Evolutionary conservation across 768 basidiomycete genomes (phyloP).

Genomic region (Dioszegia hungarica): DNA sequence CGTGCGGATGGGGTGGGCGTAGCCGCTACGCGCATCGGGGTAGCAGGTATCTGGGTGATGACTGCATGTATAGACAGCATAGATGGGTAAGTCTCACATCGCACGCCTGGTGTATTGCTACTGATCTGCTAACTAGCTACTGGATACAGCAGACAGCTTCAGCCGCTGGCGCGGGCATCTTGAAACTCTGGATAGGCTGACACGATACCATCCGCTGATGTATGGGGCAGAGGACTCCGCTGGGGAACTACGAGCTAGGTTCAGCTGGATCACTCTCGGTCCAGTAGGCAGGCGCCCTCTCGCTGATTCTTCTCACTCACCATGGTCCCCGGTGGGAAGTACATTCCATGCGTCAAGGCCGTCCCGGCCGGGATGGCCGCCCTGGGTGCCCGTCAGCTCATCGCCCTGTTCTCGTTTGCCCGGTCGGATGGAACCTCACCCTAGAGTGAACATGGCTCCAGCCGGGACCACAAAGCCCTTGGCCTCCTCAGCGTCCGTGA

Average conservation of each 20-base stretch:
- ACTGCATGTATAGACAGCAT: background rate
- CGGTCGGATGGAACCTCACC: no score
- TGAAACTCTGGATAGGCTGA: constrained; percentile 29
- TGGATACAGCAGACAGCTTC: constrained; percentile 33
- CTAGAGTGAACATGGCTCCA: constrained; percentile 40
- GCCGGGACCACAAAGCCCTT: constrained; percentile 38
- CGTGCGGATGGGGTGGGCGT: constrained; percentile 11
- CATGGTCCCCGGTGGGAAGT: constrained; percentile 45
- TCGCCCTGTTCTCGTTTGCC: no score
- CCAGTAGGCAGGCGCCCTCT: no score
- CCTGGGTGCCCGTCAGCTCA: background rate
- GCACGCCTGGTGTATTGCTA: no score
- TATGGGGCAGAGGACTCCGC: constrained; percentile 39
- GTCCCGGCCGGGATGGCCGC: constrained; percentile 5
- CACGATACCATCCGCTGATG: constrained; percentile 43
- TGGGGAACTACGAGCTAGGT: background rate
- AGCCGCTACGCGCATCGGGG: background rate
- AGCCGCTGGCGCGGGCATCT: background rate
- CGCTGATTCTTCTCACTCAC: constrained; percentile 12
- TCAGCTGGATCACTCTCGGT: no score
- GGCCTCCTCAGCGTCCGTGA: constrained; percentile 28
- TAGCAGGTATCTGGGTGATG: background rate
- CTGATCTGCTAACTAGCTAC: background rate
- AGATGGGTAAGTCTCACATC: background rate
- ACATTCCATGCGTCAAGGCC: constrained; percentile 10